Base-by-base conservation (phyloP, 768 basidiomycete genomes). In the Lentinula raphanica region DNA sequence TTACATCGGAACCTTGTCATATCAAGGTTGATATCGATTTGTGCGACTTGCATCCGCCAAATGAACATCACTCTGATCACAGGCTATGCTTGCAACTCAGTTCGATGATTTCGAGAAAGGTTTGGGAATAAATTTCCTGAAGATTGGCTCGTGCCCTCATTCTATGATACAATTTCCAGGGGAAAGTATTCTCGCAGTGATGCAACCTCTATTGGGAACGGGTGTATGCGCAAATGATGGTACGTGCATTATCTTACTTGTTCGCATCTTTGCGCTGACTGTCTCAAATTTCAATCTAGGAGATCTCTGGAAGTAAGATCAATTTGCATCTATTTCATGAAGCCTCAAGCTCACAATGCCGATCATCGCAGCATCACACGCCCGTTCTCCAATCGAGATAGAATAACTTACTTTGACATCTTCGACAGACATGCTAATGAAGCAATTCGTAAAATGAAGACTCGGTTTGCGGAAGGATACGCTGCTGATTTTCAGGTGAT, bases 401-500 rank as follows among this genome's bases (percentile, higher is more conserved):
- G 70, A 29, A 72, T 75, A 11, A 64, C 65, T n/a, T 66, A 74
- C 59, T 74, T 75, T 59, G 70, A 74, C 11, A 70, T 67, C 44
- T 84, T 85, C 64, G 79, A 78, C 50, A 69, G 71, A 2, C 83
- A 85, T 57, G 73, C 81, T 0, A 70, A 75, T 1, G 70, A 78
- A 32, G 79, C 79, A 1, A 70, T 87, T n/a, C 50, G 61, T 1
- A 74, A 75, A 21, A 65, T 83, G 42, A 76, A 70, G 29, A 60
- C 63, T 3, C 76, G 84, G 29, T 69, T 81, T 1, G 60, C 66
- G 2, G 70, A 74, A 21, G 84, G 82, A 0, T 71, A 75, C 49
- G 70, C 85, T 2, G 74, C 84, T n/a, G 82, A 86, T 61, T 77
- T 85, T 58, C 84, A 84, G 67, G 81, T 81, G 32, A n/a, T n/a